A percentile compares a stretch with the other conserved stretches of the same genome.
Evolutionary conservation across 331 rosid species (phyloP).

Genomic region (Acacia pycnantha): DNA sequence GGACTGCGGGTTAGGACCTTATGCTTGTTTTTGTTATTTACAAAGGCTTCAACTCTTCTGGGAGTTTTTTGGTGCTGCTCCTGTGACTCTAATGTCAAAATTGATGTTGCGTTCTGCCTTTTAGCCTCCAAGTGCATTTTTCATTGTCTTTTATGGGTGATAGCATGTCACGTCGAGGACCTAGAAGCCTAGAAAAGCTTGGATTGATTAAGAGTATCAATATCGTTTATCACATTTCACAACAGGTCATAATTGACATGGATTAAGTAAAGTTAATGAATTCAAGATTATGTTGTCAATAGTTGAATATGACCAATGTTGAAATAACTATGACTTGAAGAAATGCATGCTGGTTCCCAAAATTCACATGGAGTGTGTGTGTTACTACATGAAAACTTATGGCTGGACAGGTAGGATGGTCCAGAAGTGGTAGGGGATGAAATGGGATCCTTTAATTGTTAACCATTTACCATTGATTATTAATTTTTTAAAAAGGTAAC

Average conservation of each 20-base stretch:
- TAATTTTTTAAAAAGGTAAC: not conserved
- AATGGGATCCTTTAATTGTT: not conserved
- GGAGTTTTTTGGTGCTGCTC: not conserved
- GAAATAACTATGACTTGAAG: constrained; percentile 8
- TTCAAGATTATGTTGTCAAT: not conserved
- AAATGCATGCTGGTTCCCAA: not conserved
- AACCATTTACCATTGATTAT: not conserved
- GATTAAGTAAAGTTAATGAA: constrained; percentile 4
- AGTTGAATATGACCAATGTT: constrained; percentile 18
- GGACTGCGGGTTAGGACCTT: not conserved
- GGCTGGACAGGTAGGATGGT: not conserved
- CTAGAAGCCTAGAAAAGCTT: constrained; percentile 17
- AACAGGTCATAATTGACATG: not conserved
- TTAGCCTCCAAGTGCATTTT: not conserved
- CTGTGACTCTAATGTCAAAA: constrained; percentile 11
- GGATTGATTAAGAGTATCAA: not conserved
- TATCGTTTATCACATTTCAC: constrained; percentile 1
- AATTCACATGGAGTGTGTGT: not conserved
- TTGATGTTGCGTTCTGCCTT: not conserved
- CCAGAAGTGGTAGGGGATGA: not conserved
- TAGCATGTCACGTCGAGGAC: not conserved
- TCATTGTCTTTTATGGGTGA: not conserved
- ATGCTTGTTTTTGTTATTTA: not conserved
- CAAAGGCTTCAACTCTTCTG: not conserved
- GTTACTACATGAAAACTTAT: not conserved